Base-by-base conservation (phyloP, 306 rosid genomes). In the Vicia sativa region DNA sequence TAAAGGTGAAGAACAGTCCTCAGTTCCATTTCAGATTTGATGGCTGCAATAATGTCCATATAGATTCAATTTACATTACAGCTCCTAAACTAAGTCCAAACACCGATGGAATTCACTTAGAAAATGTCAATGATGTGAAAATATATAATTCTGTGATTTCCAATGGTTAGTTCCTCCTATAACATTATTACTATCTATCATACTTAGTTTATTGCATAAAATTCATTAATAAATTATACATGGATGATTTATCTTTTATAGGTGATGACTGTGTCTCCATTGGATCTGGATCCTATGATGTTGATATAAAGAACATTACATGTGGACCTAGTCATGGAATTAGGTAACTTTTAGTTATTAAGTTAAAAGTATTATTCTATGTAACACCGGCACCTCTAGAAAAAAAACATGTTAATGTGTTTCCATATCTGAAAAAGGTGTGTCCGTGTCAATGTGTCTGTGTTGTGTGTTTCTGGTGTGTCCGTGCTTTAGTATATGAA, bases 311-410 rank as follows among this genome's bases (percentile, higher is more conserved):
- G 71, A 93, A 93, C 79, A 79, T 90, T 68, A 88, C 96, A 9
- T 93, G 98, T 76, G 96, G 98, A 69, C 93, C 96, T 8, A 86
- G 98, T 28, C 98, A 93, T 73, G 97, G 98, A 63, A 93, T 93
- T 26, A 92, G 96, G 98, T 92, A 87, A 37, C 14, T 41, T 26
- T 6, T 5, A 26, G 6, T 55, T 55, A 55, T 55, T 26, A 26
- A 26, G 4, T 7, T 53, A 4, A 53, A 53, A 53, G 13, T 38
- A 38, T 25, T 23, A 25, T 25, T 25, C 28, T 31, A 1, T 0
- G 9, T 6, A 6, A 6, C 37, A 31, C 37, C 37, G 37, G 6
- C 2, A 31, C 9, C 2, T n/a, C n/a, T n/a, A n/a, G n/a, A n/a
- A n/a, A n/a, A n/a, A n/a, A n/a, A n/a, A n/a, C n/a, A n/a, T n/a